Conservation (phyloP, 192 early-diverging fungal species). For the Helicostylum pulchrum region DNA sequence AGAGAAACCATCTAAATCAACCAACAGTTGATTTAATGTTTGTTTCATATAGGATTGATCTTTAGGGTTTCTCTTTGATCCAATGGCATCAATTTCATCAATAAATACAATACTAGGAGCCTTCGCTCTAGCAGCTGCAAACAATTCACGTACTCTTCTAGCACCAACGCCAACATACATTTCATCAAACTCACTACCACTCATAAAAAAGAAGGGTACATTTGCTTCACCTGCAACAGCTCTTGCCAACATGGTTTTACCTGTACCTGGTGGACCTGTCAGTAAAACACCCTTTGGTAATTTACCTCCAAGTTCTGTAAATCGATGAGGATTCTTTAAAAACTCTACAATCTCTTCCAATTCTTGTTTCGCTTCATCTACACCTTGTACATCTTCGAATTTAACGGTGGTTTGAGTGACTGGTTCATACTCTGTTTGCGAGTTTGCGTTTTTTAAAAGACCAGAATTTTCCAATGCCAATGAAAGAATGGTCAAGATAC, state of each 20-base stretch:
- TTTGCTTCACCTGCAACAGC: conserved; percentile 97
- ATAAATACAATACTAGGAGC: conserved; percentile 95
- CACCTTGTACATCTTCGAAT: conserved; percentile 94
- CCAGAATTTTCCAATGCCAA: conserved; percentile 69
- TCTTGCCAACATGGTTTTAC: conserved; percentile 94
- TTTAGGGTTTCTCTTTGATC: conserved; percentile 85
- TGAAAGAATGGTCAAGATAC: conserved; percentile 66
- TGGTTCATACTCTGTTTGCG: conserved; percentile 59
- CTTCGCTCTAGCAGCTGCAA: conserved; percentile 73
- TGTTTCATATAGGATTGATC: conserved; percentile 98
- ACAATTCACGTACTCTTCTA: conserved; percentile 79
- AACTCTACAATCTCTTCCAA: conserved; percentile 96
- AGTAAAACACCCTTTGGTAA: conserved; percentile 90
- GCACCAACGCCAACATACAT: conserved; percentile 98
- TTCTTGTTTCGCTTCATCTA: conserved; percentile 98
- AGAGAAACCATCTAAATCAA: conserved; percentile 99
- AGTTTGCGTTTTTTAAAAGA: conserved; percentile 57
- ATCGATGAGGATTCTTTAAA: conserved; percentile 86
- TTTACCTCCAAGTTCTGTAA: conserved; percentile 90
- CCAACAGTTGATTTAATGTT: conserved; percentile 96
- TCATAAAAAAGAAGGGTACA: conserved; percentile 99
- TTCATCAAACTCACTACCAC: conserved; percentile 98
- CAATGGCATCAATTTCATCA: conserved; percentile 98
- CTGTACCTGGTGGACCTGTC: conserved; percentile 93
- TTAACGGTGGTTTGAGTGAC: conserved; percentile 62